phyloP scores from a whole-genome alignment of 139 green algal genomes.

The Mesotaenium endlicherianum region DNA sequence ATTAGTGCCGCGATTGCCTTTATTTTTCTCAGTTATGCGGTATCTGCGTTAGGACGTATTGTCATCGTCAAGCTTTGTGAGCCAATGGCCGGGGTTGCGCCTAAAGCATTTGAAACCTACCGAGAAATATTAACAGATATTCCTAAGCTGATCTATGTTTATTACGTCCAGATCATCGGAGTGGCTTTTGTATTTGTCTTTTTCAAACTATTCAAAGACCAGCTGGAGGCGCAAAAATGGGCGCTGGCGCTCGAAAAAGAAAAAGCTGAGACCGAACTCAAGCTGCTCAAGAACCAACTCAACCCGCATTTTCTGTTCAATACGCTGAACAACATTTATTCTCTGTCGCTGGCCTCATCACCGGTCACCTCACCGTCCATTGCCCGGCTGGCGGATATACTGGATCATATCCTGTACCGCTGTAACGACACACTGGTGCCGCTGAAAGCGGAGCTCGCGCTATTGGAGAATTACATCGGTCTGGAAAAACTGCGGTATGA shows the following conservation, averaged over 20 bases:
- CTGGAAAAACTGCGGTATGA: neutral
- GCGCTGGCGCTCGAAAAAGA: neutral
- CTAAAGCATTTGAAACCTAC: neutral
- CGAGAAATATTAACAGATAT: neutral
- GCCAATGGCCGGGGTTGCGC: neutral
- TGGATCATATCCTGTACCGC: neutral
- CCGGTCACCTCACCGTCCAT: neutral
- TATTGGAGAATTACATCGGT: neutral
- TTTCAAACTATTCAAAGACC: neutral
- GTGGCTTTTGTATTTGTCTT: neutral
- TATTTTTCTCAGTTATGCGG: neutral
- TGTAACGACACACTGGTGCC: neutral
- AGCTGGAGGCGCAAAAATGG: neutral
- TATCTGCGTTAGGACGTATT: neutral
- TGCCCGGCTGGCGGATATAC: neutral
- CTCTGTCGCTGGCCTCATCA: neutral
- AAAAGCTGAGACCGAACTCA: neutral
- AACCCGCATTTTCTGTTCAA: neutral
- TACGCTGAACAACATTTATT: neutral
- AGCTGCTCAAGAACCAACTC: neutral
- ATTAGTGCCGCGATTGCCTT: neutral
- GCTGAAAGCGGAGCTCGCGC: neutral
- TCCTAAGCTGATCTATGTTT: neutral
- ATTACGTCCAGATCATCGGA: neutral
- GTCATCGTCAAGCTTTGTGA: neutral